These are phyloP conservation scores for Acer campestre DNA, from an alignment of 345 rosid genomes.

Conservation along the genomic window DNA sequence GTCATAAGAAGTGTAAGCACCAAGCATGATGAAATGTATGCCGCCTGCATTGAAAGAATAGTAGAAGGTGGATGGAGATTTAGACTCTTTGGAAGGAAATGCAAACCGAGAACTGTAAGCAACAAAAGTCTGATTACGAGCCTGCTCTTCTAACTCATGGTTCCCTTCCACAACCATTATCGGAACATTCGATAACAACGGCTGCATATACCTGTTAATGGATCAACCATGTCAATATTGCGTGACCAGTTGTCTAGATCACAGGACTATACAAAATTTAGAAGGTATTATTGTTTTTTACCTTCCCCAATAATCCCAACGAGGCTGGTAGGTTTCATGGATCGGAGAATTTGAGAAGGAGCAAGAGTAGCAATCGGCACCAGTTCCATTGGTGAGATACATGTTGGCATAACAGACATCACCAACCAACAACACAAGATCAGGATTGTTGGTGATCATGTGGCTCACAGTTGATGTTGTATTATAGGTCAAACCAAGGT, in stretches of 20 bases:
- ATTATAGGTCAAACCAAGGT: slow-evolving; percentile 83
- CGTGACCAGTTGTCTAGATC: too few species aligned
- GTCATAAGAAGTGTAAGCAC: slow-evolving; percentile 50
- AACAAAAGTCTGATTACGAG: slow-evolving; percentile 50
- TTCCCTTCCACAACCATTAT: slow-evolving; percentile 80
- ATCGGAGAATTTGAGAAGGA: slow-evolving; percentile 60
- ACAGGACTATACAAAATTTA: too few species aligned
- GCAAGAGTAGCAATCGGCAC: slow-evolving; percentile 74
- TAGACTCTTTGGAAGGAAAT: slow-evolving; percentile 68
- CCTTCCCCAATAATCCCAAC: slow-evolving; percentile 96
- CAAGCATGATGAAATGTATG: slow-evolving; percentile 76
- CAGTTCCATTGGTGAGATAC: slow-evolving; percentile 82
- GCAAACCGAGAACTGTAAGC: slow-evolving; percentile 80
- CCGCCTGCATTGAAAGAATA: slow-evolving; percentile 91
- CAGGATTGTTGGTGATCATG: slow-evolving; percentile 59
- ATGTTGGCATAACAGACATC: slow-evolving; percentile 74
- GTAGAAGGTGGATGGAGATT: slow-evolving; percentile 62
- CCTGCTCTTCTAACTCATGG: slow-evolving; percentile 73
- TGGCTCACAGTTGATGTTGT: slow-evolving; percentile 69
- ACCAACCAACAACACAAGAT: slow-evolving; percentile 69
- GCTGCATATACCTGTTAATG: slow-evolving; percentile 68
- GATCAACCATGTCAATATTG: too few species aligned
- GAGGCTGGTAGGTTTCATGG: slow-evolving; percentile 85
- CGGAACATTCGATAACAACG: slow-evolving; percentile 69
- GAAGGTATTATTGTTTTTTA: slow-evolving; percentile 5